Evolutionary conservation across 1,284 basidiomycete species (phyloP).

Genomic region (Marasmius tenuissimus): DNA sequence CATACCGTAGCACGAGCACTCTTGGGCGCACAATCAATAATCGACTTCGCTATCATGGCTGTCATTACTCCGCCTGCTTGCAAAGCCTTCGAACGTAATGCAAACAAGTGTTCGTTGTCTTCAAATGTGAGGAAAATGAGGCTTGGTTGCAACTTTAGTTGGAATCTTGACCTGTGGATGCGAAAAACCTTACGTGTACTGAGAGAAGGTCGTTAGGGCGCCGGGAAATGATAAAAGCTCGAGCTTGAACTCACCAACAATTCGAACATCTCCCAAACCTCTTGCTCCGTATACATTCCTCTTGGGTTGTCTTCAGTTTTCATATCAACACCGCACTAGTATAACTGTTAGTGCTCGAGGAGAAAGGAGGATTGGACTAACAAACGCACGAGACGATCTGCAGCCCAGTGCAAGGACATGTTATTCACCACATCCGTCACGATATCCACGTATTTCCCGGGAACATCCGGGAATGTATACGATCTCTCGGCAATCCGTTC

Average conservation of each 20-base stretch:
- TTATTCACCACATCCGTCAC: conserved; percentile 62
- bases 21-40: conserved; percentile 29
- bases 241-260: conserved; percentile 35
- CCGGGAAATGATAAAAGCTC: not conserved
- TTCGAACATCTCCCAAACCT: conserved; percentile 52
- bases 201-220: not conserved
- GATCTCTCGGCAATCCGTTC: conserved; percentile 29
- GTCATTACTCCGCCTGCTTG: conserved; percentile 33
- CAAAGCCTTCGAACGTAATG: conserved; percentile 27
- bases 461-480: conserved; percentile 32
- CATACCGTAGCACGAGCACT: conserved; percentile 26
- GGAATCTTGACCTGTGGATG: not conserved
- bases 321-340: conserved; percentile 55
- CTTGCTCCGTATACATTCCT: conserved; percentile 53
- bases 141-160: not conserved
- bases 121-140: conserved; percentile 35
- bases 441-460: conserved; percentile 53
- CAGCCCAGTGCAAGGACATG: conserved; percentile 50
- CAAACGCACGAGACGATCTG: conserved; percentile 46
- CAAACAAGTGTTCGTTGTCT: conserved; percentile 31
- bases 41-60: conserved; percentile 30
- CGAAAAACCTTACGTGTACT: not conserved
- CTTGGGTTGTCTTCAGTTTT: conserved; percentile 54
- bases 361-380: not conserved
- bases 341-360: not conserved